phyloP scores from a whole-genome alignment of 352 stramenopile genomes.

The Pythium insidiosum region DNA sequence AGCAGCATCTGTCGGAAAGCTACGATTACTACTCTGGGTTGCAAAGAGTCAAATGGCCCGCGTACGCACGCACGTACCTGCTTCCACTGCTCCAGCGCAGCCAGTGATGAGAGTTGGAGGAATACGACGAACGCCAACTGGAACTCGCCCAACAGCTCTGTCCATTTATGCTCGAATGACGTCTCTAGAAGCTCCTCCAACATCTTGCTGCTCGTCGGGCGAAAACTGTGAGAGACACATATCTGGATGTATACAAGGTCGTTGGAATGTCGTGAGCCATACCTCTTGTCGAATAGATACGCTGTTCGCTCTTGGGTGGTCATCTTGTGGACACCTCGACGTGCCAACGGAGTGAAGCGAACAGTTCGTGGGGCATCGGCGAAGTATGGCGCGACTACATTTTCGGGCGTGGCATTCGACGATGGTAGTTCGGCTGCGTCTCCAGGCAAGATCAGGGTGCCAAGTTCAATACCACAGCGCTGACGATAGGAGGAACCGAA shows the following conservation, averaged over 20 bases:
- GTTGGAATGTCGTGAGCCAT: too few relatives aligned
- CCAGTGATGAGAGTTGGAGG: conserved; percentile 89
- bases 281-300: conserved; percentile 81
- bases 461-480: conserved; percentile 59
- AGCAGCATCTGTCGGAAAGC: conserved; percentile 20
- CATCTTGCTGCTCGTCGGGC: conserved; percentile 23
- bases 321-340: conserved; percentile 23
- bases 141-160: conserved; percentile 87
- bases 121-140: conserved; percentile 93
- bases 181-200: background rate
- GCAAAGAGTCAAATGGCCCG: too few relatives aligned
- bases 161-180: conserved; percentile 27
- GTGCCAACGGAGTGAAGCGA: conserved; percentile 54
- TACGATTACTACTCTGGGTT: too few relatives aligned
- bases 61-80: conserved; percentile 6
- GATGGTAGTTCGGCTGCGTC: conserved; percentile 39
- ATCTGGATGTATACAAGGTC: too few relatives aligned
- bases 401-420: conserved; percentile 7
- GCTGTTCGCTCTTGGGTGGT: conserved; percentile 41
- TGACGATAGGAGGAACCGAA: conserved; percentile 16
- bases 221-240: too few relatives aligned
- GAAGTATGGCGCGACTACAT: conserved; percentile 55
- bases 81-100: conserved; percentile 92
- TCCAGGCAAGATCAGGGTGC: conserved; percentile 54
- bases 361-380: conserved; percentile 65